Evolutionary conservation across 2,329 filamentous ascomycete species (phyloP), one percentile per base, ranked within the genome.

Genomic region (Ascochyta viciae-villosae): DNA sequence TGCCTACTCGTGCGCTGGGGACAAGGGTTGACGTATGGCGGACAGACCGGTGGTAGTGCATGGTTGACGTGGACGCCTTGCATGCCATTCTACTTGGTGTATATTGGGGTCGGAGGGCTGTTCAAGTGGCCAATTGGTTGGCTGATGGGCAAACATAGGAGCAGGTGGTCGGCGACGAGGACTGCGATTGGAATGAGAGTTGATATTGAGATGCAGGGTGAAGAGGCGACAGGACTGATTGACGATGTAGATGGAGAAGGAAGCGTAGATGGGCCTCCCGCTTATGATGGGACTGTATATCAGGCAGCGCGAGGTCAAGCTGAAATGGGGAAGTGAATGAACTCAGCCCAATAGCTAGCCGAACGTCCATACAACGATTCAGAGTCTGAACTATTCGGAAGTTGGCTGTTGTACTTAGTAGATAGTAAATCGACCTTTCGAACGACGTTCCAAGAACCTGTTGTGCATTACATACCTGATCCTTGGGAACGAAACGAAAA

Each of bases 151-250:
- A 16, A 29, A 23, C 38, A 47, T 23, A 31, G 41, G 38, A 39
- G 37, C 4, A 38, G 34, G 6, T 51, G 38, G 47, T 39, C 39
- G 6, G 24, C n/a, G 4, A n/a, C 44, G 4, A 31, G 27, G 6
- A n/a, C 16, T 8, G 6, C 33, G 27, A n/a, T 22, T 22, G 10
- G 6, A 6, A 22, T 23, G 41, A 16, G 24, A 42, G 23, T 44
- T 27, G 55, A 62, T 29, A 44, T 63, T 35, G 61, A 67, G 53
- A 50, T 62, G 50, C 46, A 41, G 33, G 41, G 31, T n/a, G 60
- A 59, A 12, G 64, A 62, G 40, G 42, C 38, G 37, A 54, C 23
- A 40, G 29, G 53, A 7, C 49, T 66, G 24, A 45, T 64, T 16
- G 55, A 49, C 16, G 26, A 57, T 44, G 24, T 55, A 9, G 61